Conservation (phyloP, 805 yeast species). For the Spathaspora arborariae region DNA sequence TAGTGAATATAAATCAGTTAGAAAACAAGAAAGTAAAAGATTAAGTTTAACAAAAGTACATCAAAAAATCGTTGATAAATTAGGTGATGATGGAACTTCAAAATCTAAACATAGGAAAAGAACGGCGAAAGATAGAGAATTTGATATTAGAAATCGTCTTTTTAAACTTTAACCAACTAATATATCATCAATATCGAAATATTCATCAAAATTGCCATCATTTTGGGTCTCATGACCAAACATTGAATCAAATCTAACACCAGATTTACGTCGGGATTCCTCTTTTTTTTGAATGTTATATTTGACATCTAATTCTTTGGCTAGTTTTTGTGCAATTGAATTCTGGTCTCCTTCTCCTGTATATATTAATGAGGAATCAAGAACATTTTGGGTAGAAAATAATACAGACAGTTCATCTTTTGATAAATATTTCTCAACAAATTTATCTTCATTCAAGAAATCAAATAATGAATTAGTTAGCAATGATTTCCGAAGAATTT, state of each 20-base stretch:
- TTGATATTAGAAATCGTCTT: constrained; percentile 33
- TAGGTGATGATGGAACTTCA: constrained; percentile 40
- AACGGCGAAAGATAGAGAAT: constrained; percentile 43
- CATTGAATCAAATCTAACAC: neutral
- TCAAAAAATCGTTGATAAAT: constrained; percentile 26
- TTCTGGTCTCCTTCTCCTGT: constrained; percentile 8
- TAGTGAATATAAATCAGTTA: constrained; percentile 18
- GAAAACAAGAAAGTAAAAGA: constrained; percentile 27
- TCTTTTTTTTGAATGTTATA: constrained; percentile 19
- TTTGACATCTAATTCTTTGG: constrained; percentile 17
- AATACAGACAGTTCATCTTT: constrained; percentile 21
- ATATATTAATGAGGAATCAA: constrained; percentile 9
- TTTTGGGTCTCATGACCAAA: neutral
- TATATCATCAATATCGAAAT: constrained; percentile 9
- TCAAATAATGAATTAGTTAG: constrained; percentile 14
- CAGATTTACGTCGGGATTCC: constrained; percentile 11
- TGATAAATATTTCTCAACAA: constrained; percentile 19
- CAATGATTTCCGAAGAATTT: constrained; percentile 21
- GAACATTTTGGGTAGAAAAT: constrained; percentile 27
- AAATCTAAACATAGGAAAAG: constrained; percentile 32
- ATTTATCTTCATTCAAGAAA: constrained; percentile 20
- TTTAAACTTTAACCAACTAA: constrained; percentile 24
- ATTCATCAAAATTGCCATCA: constrained; percentile 8
- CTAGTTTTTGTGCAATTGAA: constrained; percentile 12
- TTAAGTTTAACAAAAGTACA: constrained; percentile 24